These are phyloP conservation scores for Cercospora sesami DNA, from an alignment of 2,329 filamentous ascomycete species.

Conservation along the genomic window DNA sequence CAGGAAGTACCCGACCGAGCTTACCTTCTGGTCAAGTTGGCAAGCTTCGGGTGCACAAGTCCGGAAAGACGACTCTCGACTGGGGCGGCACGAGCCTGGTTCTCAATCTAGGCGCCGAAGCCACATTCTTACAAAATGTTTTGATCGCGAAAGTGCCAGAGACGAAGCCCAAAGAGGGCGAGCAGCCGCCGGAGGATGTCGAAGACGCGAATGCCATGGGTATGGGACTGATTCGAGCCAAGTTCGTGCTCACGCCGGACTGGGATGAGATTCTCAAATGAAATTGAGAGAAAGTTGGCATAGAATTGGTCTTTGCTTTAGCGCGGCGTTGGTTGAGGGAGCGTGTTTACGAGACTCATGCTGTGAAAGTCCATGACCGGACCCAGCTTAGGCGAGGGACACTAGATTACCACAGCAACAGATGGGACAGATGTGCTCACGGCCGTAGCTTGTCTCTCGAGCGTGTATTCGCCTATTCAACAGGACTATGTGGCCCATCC, in stretches of 20 bases:
- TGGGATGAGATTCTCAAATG: conserved; percentile 54
- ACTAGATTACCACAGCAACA: background rate
- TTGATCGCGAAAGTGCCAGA: conserved; percentile 44
- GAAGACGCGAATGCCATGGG: conserved; percentile 46
- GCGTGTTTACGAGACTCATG: background rate
- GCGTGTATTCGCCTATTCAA: background rate
- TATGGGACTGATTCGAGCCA: conserved; percentile 64
- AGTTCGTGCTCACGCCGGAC: conserved; percentile 64
- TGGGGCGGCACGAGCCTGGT: conserved; percentile 64
- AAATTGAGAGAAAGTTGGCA: background rate
- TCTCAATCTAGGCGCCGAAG: conserved; percentile 57
- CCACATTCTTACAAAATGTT: conserved; percentile 62
- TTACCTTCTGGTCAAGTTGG: conserved; percentile 58
- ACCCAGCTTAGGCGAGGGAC: background rate
- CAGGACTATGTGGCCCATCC: background rate
- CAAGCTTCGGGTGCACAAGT: conserved; percentile 62
- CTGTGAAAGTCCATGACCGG: background rate
- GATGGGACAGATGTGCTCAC: background rate
- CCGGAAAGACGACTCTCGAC: conserved; percentile 61
- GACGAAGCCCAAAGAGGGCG: conserved; percentile 28
- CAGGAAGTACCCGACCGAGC: conserved; percentile 39
- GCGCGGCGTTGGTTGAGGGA: background rate
- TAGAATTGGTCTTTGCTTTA: background rate
- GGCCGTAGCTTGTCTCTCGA: background rate
- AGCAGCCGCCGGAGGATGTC: conserved; percentile 19